Conservation (phyloP, 345 rosid species). For the Aethionema arabicum region DNA sequence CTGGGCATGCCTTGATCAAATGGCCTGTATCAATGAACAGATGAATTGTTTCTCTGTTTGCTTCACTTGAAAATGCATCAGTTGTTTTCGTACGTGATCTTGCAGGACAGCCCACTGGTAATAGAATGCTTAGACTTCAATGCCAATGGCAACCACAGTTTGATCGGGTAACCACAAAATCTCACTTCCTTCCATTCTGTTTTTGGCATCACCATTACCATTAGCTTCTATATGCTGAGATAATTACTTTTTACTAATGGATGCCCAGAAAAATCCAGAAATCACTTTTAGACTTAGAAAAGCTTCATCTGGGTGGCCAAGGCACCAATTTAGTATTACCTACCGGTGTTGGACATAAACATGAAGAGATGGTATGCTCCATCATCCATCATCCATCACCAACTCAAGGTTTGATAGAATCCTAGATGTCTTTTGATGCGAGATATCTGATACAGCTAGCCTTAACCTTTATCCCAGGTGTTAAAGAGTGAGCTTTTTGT, state of each 20-base stretch:
- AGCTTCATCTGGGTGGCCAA: conserved; percentile 46
- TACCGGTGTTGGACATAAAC: conserved; percentile 54
- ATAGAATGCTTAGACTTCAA: conserved; percentile 40
- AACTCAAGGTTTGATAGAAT: background rate
- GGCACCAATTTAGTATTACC: conserved; percentile 61
- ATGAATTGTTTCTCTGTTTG: background rate
- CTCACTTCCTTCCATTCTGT: background rate
- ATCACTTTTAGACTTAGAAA: conserved; percentile 76
- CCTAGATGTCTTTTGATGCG: background rate
- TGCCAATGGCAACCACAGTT: conserved; percentile 35
- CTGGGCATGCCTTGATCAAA: background rate
- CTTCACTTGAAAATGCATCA: conserved; percentile 10
- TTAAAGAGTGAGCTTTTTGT: conserved; percentile 74
- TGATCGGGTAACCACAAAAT: conserved; percentile 30
- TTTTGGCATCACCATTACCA: background rate
- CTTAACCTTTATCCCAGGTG: conserved; percentile 37
- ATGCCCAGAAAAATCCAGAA: conserved; percentile 68
- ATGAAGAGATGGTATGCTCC: conserved; percentile 62
- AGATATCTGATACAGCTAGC: background rate
- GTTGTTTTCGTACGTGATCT: conserved; percentile 9
- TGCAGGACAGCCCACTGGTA: conserved; percentile 39
- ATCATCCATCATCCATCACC: conserved; percentile 20
- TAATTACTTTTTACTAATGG: conserved; percentile 30
- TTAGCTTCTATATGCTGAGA: conserved; percentile 20
- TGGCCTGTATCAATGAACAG: too few species aligned